phyloP scores from a whole-genome alignment of 2,329 filamentous ascomycete species.

The Ambrosiella xylebori region DNA sequence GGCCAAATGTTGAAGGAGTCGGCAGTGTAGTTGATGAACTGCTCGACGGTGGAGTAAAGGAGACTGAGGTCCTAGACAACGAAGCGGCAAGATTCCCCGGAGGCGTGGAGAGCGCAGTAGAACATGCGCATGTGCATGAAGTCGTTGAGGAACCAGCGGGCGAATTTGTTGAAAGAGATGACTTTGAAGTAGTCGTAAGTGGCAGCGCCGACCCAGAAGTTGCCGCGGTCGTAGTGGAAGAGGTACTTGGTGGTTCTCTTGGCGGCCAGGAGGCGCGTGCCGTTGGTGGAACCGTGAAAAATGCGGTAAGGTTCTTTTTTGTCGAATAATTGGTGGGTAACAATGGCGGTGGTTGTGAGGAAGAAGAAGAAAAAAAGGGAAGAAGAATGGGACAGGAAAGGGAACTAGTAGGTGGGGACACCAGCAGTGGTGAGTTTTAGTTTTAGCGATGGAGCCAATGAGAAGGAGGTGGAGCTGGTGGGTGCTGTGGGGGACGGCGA shows the following conservation, averaged over 20 bases:
- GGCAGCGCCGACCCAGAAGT: constrained; percentile 53
- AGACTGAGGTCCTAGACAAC: constrained; percentile 51
- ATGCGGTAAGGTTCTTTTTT: constrained; percentile 48
- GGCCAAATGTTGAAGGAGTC: constrained; percentile 38
- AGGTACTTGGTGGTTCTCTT: constrained; percentile 37
- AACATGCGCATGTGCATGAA: constrained; percentile 59
- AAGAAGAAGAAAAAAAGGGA: not conserved
- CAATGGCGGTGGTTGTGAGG: constrained; percentile 9
- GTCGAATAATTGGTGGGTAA: constrained; percentile 32
- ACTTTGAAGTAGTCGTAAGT: constrained; percentile 50
- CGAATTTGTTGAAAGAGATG: constrained; percentile 47
- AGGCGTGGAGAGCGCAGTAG: constrained; percentile 53
- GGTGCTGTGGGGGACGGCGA: not conserved
- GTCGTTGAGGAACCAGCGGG: constrained; percentile 53
- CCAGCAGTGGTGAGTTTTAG: not conserved
- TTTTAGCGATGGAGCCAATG: not conserved
- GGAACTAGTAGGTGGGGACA: not conserved
- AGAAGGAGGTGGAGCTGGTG: not conserved
- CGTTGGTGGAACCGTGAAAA: constrained; percentile 62
- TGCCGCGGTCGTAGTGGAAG: constrained; percentile 59
- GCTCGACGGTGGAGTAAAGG: constrained; percentile 33
- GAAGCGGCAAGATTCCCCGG: constrained; percentile 45
- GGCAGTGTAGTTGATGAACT: constrained; percentile 38
- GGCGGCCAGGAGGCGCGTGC: constrained; percentile 38
- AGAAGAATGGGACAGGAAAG: not conserved